phyloP scores from a whole-genome alignment of 352 stramenopile species.

The Pythium coloratum region DNA sequence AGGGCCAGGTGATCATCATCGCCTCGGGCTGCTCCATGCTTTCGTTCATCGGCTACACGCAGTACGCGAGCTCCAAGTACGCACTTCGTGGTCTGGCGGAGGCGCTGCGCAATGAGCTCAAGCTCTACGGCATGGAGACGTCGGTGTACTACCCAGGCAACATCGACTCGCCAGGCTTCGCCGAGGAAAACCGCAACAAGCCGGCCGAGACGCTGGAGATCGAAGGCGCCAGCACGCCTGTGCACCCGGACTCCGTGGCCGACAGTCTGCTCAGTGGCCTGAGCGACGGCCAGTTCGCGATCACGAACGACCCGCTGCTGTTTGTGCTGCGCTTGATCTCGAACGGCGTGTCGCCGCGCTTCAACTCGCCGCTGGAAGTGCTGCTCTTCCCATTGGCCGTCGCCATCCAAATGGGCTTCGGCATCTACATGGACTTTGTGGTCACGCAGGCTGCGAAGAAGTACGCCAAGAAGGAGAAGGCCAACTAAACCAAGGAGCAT shows the following conservation, averaged over 20 bases:
- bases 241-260: constrained; percentile 61
- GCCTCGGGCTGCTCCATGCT: constrained; percentile 67
- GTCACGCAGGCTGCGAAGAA: constrained; percentile 56
- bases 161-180: constrained; percentile 79
- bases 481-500: constrained; percentile 14
- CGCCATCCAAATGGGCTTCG: constrained; percentile 71
- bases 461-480: constrained; percentile 61
- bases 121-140: constrained; percentile 66
- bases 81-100: constrained; percentile 78
- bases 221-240: constrained; percentile 52
- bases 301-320: constrained; percentile 81
- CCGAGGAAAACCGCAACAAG: constrained; percentile 77
- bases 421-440: constrained; percentile 81
- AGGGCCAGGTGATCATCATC: constrained; percentile 71
- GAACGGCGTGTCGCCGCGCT: constrained; percentile 72
- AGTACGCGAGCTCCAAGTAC: constrained; percentile 85
- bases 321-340: constrained; percentile 68
- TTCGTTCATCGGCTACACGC: constrained; percentile 81
- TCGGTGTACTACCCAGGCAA: constrained; percentile 83
- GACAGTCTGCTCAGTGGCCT: constrained; percentile 67
- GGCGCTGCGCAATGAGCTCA: constrained; percentile 75
- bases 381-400: constrained; percentile 62
- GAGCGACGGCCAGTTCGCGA: constrained; percentile 67
- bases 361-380: constrained; percentile 73
- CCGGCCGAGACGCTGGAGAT: constrained; percentile 73